These are phyloP conservation scores for Trichothecium sympodiale DNA, from an alignment of 2,329 filamentous ascomycete genomes.

Conservation along the genomic window DNA sequence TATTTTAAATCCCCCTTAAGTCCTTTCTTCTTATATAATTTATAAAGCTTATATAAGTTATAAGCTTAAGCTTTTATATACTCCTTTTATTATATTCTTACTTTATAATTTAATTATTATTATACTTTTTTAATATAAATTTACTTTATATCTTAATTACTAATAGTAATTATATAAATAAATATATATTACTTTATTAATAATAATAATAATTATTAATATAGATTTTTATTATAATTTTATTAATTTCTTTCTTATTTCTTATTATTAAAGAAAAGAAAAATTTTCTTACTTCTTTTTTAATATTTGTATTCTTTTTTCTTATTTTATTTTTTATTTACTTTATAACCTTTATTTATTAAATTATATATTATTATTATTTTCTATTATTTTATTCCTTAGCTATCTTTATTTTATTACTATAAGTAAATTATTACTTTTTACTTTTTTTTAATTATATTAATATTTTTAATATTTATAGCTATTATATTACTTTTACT, in stretches of 20 bases:
- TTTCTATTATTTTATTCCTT: slow-evolving; percentile 2
- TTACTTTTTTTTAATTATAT: slow-evolving; percentile 1
- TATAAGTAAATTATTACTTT: slow-evolving; percentile 4
- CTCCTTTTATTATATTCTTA: not conserved
- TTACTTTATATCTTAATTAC: not conserved
- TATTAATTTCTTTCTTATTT: no score
- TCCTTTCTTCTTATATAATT: not conserved
- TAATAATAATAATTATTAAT: slow-evolving; percentile 1
- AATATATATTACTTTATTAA: no score
- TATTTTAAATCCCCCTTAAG: not conserved
- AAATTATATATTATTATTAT: not conserved
- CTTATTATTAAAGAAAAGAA: no score
- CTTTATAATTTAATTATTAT: not conserved
- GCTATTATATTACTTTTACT: slow-evolving; percentile 5
- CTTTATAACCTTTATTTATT: not conserved
- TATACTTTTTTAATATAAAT: not conserved
- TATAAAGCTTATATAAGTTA: not conserved
- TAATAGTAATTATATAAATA: no score
- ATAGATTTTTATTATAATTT: not conserved
- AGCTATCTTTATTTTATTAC: not conserved
- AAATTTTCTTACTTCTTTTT: not conserved
- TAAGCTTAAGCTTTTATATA: not conserved
- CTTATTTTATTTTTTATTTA: slow-evolving; percentile 1
- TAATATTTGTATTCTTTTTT: not conserved
- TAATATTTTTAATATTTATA: slow-evolving; percentile 2